Conservation (phyloP, 306 rosid species). For the Prunus fruticosa region DNA sequence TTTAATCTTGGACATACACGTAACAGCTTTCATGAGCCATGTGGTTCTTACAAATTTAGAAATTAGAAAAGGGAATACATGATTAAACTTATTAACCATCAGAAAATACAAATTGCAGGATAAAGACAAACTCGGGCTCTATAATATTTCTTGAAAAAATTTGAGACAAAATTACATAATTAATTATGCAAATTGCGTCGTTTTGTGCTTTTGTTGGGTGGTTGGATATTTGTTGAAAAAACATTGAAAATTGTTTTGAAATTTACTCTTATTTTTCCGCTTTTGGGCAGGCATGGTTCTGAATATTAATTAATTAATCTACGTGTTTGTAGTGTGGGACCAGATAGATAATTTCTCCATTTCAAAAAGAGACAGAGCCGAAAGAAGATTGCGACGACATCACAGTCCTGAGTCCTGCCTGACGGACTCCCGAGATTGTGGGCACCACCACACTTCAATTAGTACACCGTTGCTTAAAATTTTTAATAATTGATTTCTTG, state of each 20-base stretch:
- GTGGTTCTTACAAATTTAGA: not conserved
- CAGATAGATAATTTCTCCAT: not conserved
- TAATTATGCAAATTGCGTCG: too few species aligned
- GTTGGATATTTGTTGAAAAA: not conserved
- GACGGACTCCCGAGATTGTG: not conserved
- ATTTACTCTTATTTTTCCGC: not conserved
- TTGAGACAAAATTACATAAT: too few species aligned
- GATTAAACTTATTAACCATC: not conserved
- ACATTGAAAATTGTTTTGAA: not conserved
- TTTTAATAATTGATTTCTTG: too few species aligned
- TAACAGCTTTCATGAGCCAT: not conserved
- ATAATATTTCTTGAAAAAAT: not conserved
- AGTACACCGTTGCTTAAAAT: not conserved
- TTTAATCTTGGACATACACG: not conserved
- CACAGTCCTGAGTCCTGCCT: not conserved
- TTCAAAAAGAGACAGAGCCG: slow-evolving; percentile 39
- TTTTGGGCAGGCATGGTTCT: not conserved
- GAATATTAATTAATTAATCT: not conserved
- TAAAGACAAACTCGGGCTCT: not conserved
- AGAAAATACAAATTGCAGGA: not conserved
- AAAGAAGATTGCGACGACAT: slow-evolving; percentile 52
- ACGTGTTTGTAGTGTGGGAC: not conserved
- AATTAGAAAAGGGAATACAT: not conserved
- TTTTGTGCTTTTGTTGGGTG: not conserved
- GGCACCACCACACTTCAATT: slow-evolving; percentile 6